phyloP scores from a whole-genome alignment of 2,329 filamentous ascomycete genomes.

The Fusarium siculi region DNA sequence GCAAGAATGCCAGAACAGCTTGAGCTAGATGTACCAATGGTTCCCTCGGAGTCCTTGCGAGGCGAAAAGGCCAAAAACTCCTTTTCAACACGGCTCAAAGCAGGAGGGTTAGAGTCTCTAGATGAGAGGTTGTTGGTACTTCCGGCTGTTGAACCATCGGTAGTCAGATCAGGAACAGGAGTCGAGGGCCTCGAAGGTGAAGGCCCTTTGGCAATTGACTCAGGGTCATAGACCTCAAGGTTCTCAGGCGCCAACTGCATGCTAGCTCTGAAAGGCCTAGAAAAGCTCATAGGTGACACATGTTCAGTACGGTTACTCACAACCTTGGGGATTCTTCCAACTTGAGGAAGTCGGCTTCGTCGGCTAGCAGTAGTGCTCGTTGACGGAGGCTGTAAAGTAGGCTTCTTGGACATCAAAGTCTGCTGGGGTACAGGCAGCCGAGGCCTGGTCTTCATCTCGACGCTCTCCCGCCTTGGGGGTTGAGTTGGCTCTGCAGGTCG shows the following conservation, averaged over 20 bases:
- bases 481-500: conserved; percentile 7
- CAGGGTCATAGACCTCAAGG: conserved; percentile 44
- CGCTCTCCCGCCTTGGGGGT: neutral
- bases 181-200: conserved; percentile 56
- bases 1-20: conserved; percentile 73
- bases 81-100: conserved; percentile 46
- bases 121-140: conserved; percentile 48
- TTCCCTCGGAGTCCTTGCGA: conserved; percentile 76
- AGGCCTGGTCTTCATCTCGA: conserved; percentile 10
- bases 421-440: conserved; percentile 16
- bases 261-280: conserved; percentile 77
- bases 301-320: conserved; percentile 74
- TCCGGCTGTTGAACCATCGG: conserved; percentile 50
- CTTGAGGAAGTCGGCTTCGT: conserved; percentile 76
- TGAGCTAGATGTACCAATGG: conserved; percentile 58
- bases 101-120: conserved; percentile 45
- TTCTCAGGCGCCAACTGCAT: conserved; percentile 49
- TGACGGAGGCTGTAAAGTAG: conserved; percentile 1
- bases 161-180: conserved; percentile 50
- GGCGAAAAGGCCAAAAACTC: conserved; percentile 82
- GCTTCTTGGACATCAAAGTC: neutral
- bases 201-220: conserved; percentile 61
- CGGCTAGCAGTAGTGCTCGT: conserved; percentile 26
- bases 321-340: conserved; percentile 88
- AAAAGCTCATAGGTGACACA: conserved; percentile 83